A percentile compares a stretch with the other conserved stretches of the same genome.
These are phyloP conservation scores for Albophoma yamanashiensis DNA, from an alignment of 2,329 filamentous ascomycete species.

Conservation along the genomic window DNA sequence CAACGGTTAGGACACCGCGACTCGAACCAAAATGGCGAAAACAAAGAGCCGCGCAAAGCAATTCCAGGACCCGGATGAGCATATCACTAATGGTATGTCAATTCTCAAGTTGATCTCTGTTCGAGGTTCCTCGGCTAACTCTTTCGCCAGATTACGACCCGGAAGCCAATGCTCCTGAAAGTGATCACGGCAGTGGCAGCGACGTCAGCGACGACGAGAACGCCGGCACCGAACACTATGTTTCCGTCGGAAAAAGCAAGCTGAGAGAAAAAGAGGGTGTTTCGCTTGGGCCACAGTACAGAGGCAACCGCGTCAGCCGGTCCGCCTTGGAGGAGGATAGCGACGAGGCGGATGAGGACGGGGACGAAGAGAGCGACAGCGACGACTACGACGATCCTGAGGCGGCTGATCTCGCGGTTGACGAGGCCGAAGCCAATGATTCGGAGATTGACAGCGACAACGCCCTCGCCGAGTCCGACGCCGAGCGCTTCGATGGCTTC, in stretches of 20 bases:
- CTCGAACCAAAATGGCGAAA: slow-evolving; percentile 36
- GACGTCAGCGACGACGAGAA: slow-evolving; percentile 38
- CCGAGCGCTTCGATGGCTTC: slow-evolving; percentile 70
- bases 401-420: slow-evolving; percentile 39
- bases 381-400: slow-evolving; percentile 47
- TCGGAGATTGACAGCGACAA: slow-evolving; percentile 55
- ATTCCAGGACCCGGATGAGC: slow-evolving; percentile 52
- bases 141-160: slow-evolving; percentile 63
- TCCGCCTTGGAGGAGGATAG: slow-evolving; percentile 50
- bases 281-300: slow-evolving; percentile 68
- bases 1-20: slow-evolving; percentile 3
- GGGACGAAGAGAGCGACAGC: slow-evolving; percentile 27
- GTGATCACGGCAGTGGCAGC: slow-evolving; percentile 41
- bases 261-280: slow-evolving; percentile 62
- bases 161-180: slow-evolving; percentile 52
- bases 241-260: slow-evolving; percentile 73
- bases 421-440: slow-evolving; percentile 36
- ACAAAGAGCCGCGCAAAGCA: slow-evolving; percentile 45
- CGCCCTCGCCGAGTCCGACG: slow-evolving; percentile 76
- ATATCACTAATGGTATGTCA: slow-evolving; percentile 46
- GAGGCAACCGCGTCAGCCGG: slow-evolving; percentile 65
- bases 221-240: slow-evolving; percentile 77
- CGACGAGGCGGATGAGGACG: slow-evolving; percentile 38
- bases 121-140: background rate
- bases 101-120: background rate